phyloP scores from a whole-genome alignment of 2,329 filamentous ascomycete species.

The Cytospora leucostoma region DNA sequence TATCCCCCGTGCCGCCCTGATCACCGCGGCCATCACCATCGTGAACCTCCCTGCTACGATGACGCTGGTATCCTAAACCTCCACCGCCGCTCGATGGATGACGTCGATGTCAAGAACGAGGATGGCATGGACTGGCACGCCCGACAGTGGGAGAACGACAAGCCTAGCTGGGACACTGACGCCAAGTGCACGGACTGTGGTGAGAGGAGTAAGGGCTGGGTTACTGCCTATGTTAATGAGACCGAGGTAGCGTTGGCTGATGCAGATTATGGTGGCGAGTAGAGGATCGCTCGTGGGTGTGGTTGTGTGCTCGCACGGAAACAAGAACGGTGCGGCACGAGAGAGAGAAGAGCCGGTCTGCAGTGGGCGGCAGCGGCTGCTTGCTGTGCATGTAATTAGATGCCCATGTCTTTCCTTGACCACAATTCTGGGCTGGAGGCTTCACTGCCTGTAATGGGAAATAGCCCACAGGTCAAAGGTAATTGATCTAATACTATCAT shows the following conservation, averaged over 20 bases:
- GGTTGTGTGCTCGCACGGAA: background rate
- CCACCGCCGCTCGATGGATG: background rate
- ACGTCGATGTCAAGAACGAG: background rate
- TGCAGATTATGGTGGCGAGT: background rate
- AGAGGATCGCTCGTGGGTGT: background rate
- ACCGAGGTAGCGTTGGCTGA: background rate
- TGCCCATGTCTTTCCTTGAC: slow-evolving; percentile 16
- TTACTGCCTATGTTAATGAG: background rate
- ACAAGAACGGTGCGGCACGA: background rate
- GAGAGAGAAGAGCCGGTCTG: background rate
- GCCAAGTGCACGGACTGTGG: slow-evolving; percentile 15
- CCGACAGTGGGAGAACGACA: slow-evolving; percentile 23
- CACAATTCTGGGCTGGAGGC: slow-evolving; percentile 10
- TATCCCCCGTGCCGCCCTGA: background rate
- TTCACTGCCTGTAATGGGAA: background rate
- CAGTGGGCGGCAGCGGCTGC: background rate
- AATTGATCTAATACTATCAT: background rate
- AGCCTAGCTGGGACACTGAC: slow-evolving; percentile 24
- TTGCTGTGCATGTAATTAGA: background rate
- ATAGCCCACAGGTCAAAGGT: background rate
- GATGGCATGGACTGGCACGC: slow-evolving; percentile 8
- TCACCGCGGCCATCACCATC: background rate
- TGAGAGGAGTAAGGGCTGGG: slow-evolving; percentile 3
- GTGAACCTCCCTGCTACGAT: background rate
- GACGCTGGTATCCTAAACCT: too few species aligned